These are phyloP conservation scores for Talaromyces liani DNA, from an alignment of 495 filamentous ascomycete genomes.

Conservation along the genomic window DNA sequence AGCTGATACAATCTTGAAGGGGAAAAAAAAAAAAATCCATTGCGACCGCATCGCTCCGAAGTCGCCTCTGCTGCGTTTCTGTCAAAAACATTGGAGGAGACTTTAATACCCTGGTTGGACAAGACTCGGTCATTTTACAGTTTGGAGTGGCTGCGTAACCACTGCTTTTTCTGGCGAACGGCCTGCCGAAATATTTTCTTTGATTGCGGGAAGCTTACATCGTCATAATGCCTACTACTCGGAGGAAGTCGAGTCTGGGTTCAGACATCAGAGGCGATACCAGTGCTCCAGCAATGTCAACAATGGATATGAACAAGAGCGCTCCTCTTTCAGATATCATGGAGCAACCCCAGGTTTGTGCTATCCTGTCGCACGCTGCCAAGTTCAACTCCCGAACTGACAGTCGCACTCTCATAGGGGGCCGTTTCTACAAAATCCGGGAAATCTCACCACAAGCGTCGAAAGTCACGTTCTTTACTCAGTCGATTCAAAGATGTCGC, in stretches of 20 bases:
- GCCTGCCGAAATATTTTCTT: slow-evolving; percentile 1
- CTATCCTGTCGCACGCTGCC: neutral
- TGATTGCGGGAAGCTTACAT: neutral
- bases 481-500: slow-evolving; percentile 59
- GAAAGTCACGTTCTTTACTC: slow-evolving; percentile 51
- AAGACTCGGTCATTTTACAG: neutral
- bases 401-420: slow-evolving; percentile 10
- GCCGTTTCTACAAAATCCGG: slow-evolving; percentile 20
- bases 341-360: neutral
- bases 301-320: slow-evolving; percentile 43
- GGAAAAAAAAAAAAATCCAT: neutral
- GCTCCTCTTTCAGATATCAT: slow-evolving; percentile 18
- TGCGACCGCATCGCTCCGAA: neutral
- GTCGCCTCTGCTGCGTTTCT: neutral
- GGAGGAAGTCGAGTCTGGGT: slow-evolving; percentile 43
- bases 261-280: slow-evolving; percentile 47
- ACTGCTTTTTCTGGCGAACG: neutral
- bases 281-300: slow-evolving; percentile 44
- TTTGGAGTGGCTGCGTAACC: neutral
- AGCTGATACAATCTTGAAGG: neutral
- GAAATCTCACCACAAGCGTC: slow-evolving; percentile 39
- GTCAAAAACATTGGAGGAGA: neutral
- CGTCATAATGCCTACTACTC: slow-evolving; percentile 33
- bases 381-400: neutral
- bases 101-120: neutral